A percentile compares a stretch with the other conserved stretches of the same genome.
phyloP scores from a whole-genome alignment of 352 stramenopile genomes.

The Paralagenidium karlingii region DNA sequence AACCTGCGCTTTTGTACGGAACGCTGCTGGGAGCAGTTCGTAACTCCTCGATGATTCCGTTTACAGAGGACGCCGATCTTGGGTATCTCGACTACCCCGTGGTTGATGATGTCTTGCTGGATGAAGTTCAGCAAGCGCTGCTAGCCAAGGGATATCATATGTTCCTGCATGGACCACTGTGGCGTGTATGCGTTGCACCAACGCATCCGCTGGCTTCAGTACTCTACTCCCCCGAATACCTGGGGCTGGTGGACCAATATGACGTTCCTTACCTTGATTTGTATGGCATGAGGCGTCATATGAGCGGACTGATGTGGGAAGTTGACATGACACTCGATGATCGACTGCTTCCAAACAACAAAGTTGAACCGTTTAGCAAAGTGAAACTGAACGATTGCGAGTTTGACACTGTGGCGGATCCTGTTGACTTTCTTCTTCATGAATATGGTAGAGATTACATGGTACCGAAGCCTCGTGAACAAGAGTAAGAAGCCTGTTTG shows the following conservation, averaged over 20 bases:
- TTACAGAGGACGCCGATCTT: conserved; percentile 37
- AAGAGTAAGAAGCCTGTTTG: too few species aligned
- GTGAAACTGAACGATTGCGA: conserved; percentile 17
- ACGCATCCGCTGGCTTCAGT: conserved; percentile 19
- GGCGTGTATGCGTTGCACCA: conserved; percentile 23
- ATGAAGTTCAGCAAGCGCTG: conserved; percentile 8
- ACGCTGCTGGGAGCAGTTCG: conserved; percentile 34
- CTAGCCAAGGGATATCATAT: conserved; percentile 38
- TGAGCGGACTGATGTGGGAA: too few species aligned
- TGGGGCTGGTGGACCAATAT: conserved; percentile 2
- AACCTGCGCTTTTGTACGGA: conserved; percentile 22
- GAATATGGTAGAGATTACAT: conserved; percentile 21
- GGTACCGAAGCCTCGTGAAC: conserved; percentile 6
- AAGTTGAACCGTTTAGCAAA: conserved; percentile 11
- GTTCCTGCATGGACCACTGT: conserved; percentile 20
- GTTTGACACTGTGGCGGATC: conserved; percentile 22
- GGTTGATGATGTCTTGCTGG: conserved; percentile 1
- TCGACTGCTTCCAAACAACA: conserved; percentile 7
- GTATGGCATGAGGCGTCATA: conserved; percentile 17
- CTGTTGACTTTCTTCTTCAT: conserved; percentile 12
- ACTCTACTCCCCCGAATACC: conserved; percentile 14
- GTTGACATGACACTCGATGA: conserved; percentile 5
- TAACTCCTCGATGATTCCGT: conserved; percentile 30
- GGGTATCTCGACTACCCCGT: conserved; percentile 11
- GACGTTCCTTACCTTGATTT: conserved; percentile 22